phyloP scores from a whole-genome alignment of 805 yeast species.

The Limtongia smithiae region DNA sequence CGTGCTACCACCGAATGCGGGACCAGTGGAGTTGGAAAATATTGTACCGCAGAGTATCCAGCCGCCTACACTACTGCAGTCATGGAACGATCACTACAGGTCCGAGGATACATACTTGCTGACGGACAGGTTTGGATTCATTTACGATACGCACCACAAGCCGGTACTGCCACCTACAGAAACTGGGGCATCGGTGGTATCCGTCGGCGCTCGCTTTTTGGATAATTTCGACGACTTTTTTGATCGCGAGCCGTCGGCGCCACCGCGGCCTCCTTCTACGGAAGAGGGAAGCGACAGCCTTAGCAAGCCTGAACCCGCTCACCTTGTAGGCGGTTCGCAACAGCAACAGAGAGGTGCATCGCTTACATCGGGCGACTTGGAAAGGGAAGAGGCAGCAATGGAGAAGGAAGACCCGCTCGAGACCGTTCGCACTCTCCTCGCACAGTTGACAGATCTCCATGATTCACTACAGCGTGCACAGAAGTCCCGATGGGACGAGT shows the following conservation, averaged over 20 bases:
- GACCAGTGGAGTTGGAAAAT: constrained; percentile 47
- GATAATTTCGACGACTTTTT: constrained; percentile 22
- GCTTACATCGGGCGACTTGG: neutral
- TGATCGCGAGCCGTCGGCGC: constrained; percentile 9
- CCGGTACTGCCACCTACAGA: constrained; percentile 25
- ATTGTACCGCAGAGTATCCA: constrained; percentile 35
- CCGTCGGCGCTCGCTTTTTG: constrained; percentile 19
- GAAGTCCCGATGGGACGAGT: constrained; percentile 47
- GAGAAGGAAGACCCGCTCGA: constrained; percentile 10
- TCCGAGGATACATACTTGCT: constrained; percentile 31
- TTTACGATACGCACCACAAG: constrained; percentile 36
- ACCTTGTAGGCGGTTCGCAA: constrained; percentile 1
- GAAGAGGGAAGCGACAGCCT: constrained; percentile 1
- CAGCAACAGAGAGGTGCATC: too few species aligned
- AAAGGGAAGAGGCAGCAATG: neutral
- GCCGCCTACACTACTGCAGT: constrained; percentile 37
- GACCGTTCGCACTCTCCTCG: constrained; percentile 36
- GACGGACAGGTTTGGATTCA: constrained; percentile 51
- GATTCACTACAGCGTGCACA: constrained; percentile 44
- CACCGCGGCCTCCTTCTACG: too few species aligned
- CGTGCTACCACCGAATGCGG: constrained; percentile 22
- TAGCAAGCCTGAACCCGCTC: constrained; percentile 19
- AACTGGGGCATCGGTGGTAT: neutral
- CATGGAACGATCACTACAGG: constrained; percentile 32
- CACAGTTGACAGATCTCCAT: constrained; percentile 44